These are phyloP conservation scores for Colletotrichum sp. DNA, from an alignment of 2,329 filamentous ascomycete genomes.

Conservation along the genomic window DNA sequence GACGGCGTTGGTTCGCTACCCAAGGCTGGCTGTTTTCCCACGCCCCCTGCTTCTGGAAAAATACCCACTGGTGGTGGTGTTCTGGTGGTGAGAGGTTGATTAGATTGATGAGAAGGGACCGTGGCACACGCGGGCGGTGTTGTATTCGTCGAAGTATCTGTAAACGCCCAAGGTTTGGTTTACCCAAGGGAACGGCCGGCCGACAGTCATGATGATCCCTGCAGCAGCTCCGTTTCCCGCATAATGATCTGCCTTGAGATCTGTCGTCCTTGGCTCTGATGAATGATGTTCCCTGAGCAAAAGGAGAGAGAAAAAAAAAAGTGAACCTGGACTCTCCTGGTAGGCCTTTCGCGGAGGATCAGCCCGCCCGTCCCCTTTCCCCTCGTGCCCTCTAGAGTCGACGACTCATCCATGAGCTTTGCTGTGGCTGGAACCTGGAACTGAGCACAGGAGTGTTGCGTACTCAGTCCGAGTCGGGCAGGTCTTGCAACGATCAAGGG, in stretches of 20 bases:
- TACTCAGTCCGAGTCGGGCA: background rate
- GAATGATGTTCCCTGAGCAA: background rate
- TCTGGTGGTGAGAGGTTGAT: slow-evolving; percentile 18
- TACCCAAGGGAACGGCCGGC: background rate
- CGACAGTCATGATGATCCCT: slow-evolving; percentile 3
- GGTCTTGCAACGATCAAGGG: background rate
- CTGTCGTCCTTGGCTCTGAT: background rate
- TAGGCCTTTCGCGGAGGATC: slow-evolving; percentile 3
- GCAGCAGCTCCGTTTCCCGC: background rate
- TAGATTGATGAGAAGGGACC: background rate
- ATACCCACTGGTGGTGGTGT: slow-evolving; percentile 6
- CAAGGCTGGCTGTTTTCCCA: background rate
- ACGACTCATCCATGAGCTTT: background rate
- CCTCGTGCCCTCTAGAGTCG: background rate
- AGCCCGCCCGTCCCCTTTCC: background rate
- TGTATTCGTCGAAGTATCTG: background rate
- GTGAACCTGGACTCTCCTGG: background rate
- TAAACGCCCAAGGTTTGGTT: background rate
- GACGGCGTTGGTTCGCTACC: background rate
- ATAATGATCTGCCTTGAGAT: slow-evolving; percentile 2
- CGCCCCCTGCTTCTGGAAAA: slow-evolving; percentile 3
- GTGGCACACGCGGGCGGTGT: background rate
- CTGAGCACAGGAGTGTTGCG: background rate
- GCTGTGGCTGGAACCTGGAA: slow-evolving; percentile 5
- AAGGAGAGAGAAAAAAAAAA: background rate